Evolutionary conservation across 345 rosid genomes (phyloP), one percentile per base, ranked within the genome.

Genomic region (Lenwebbia sp.): DNA sequence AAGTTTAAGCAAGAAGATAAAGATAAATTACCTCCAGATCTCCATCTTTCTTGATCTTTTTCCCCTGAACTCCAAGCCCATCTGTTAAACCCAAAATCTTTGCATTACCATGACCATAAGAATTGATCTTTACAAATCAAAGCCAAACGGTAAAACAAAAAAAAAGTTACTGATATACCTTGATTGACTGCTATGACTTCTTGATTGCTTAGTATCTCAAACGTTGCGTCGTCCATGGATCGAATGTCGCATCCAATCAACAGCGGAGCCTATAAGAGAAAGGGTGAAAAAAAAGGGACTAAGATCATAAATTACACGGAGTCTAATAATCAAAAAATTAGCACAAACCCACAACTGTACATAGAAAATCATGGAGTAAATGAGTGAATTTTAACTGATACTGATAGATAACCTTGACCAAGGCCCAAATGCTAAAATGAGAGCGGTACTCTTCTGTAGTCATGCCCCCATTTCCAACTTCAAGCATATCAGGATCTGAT

Each of bases 391-490:
- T 41, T 23, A 17, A 15, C 76, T 65, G 76, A 33, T 33, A 65
- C 44, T 8, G 44, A 65, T 30, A 30, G 15, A 33, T 14, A 33
- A 65, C 76, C 76, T 94, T 92, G n/a, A 89, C 91, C 60, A 93
- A 84, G 54, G 95, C 94, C 97, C 95, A 93, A 55, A 94, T 91
- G 90, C 95, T 94, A 54, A 94, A 94, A 88, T 94, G 95, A 49
- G 92, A 91, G n/a, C 89, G 89, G 54, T 94, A 93, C 84, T 94
- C 97, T 23, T 91, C 93, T 1, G 90, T 86, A 15, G 91, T 93
- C 97, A 94, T 94, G 53, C 95, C 94, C 54, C 97, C 97, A 85
- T 94, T 94, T 22, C 95, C 97, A 44, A 94, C 93, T 89, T 94
- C 97, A 44, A 94, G 93, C 97, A 92, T 94, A 88, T 94, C 95